Base-by-base conservation (phyloP, 108 stramenopile species). In the Mediolabrus comicus region DNA sequence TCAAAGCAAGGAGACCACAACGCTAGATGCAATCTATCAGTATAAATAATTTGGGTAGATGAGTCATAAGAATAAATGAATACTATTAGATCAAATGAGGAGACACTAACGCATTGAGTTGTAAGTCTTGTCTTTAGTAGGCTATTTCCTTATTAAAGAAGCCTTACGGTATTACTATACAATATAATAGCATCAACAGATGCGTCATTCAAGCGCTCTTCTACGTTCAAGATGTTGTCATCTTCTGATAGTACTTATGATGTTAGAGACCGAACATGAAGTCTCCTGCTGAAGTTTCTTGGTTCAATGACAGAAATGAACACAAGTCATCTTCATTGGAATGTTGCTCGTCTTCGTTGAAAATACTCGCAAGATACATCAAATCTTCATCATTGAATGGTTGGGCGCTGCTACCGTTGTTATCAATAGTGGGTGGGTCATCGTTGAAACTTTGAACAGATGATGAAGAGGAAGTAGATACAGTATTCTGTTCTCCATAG, bases 261-360 rank as follows among this genome's bases (percentile, higher is more conserved):
- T 22, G n/a, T 49, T 49, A 49, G 22, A 49, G 46, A 62, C 73
- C 6, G 75, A 81, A 71, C 81, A 84, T 3, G 22, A n/a, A 49
- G 46, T 49, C 46, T 49, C 22, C 22, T 9, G 22, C 22, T 22
- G 46, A 49, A n/a, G 22, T 16, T 22, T 49, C 46, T 49, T 49
- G 46, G 24, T 57, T 33, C 31, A 57, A 22, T 33, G 56, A 57
- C 24, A 57, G 8, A 57, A 57, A 30, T 16, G 56, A 57, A 4
- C 26, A 57, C 10, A 57, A 33, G 24, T 57, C 56, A 13, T 11
- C 30, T 1, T 57, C 56, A 19, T 17, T 4, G 4, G 56, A 57
- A 3, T 17, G 19, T 1, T 49, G 46, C 9, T 57, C 56, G 56
- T 57, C 56, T 33, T 57, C 17, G 4, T 57, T 28, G 5, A 57